Percentiles rank a stretch among this genome's conserved stretches.
These are phyloP conservation scores for Fusarium sp. DNA, from an alignment of 2,329 filamentous ascomycete genomes.

Conservation along the genomic window DNA sequence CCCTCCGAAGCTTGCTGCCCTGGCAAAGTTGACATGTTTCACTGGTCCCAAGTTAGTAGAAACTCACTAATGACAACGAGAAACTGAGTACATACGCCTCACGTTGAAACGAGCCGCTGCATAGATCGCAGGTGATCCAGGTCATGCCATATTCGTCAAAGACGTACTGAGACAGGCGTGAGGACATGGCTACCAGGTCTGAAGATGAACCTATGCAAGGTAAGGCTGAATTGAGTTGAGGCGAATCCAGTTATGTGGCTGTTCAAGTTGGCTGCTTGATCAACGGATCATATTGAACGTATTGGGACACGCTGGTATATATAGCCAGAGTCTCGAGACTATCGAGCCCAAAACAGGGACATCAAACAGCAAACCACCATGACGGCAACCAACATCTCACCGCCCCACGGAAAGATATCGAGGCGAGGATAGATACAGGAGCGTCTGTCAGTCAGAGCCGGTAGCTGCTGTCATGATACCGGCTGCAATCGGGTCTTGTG, in stretches of 20 bases:
- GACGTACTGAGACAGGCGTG: slow-evolving; percentile 31
- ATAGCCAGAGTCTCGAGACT: slow-evolving; percentile 30
- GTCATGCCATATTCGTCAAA: slow-evolving; percentile 47
- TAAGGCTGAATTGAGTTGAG: slow-evolving; percentile 3
- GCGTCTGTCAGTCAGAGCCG: slow-evolving; percentile 30
- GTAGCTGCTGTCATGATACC: slow-evolving; percentile 37
- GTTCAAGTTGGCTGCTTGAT: slow-evolving; percentile 4
- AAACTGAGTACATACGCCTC: slow-evolving; percentile 27
- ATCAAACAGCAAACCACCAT: slow-evolving; percentile 20
- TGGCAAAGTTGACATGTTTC: slow-evolving; percentile 42
- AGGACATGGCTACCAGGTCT: slow-evolving; percentile 23
- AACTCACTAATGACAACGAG: background rate
- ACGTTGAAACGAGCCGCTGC: slow-evolving; percentile 44
- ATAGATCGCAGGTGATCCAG: slow-evolving; percentile 47
- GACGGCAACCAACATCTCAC: slow-evolving; percentile 30
- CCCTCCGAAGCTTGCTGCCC: slow-evolving; percentile 44
- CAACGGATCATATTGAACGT: background rate
- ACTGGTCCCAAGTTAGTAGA: slow-evolving; percentile 13
- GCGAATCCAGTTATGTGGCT: background rate
- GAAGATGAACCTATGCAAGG: background rate
- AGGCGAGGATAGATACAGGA: slow-evolving; percentile 12
- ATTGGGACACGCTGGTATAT: slow-evolving; percentile 35
- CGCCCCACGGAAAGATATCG: slow-evolving; percentile 26
- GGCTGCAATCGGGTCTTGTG: slow-evolving; percentile 41
- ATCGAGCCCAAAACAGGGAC: slow-evolving; percentile 4